phyloP scores from a whole-genome alignment of 106 monocot genomes.

The Allium sativum region DNA sequence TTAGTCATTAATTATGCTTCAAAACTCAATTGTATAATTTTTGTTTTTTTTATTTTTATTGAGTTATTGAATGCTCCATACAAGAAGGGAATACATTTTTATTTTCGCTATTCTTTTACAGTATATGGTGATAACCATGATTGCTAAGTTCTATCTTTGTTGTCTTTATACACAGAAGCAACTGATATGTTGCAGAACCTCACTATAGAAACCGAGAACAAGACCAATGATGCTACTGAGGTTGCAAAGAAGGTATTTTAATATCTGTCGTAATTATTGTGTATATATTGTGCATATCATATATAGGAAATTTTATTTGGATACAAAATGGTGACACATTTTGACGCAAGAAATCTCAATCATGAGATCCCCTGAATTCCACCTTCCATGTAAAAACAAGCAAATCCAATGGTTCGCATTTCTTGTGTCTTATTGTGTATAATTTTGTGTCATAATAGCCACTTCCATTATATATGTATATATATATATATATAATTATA shows the following conservation, averaged over 20 bases:
- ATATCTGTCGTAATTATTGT: neutral
- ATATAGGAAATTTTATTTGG: too few species aligned
- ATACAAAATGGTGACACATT: too few species aligned
- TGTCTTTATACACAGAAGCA: conserved; percentile 20
- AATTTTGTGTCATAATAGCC: too few species aligned
- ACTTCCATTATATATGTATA: too few species aligned
- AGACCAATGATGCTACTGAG: conserved; percentile 35
- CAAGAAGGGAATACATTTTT: neutral
- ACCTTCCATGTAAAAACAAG: too few species aligned
- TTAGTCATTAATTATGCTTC: neutral
- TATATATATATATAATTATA: too few species aligned
- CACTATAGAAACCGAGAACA: conserved; percentile 46
- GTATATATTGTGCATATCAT: too few species aligned
- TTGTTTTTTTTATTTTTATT: neutral
- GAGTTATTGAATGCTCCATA: neutral
- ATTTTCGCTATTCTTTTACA: neutral
- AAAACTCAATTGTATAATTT: neutral
- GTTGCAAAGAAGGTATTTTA: conserved; percentile 36
- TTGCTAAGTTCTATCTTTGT: conserved; percentile 6
- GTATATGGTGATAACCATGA: neutral
- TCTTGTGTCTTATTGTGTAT: too few species aligned
- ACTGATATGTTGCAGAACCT: conserved; percentile 52
- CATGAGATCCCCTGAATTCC: too few species aligned
- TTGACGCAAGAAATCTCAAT: too few species aligned
- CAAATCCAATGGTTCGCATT: too few species aligned